Evolutionary conservation across 2,329 filamentous ascomycete species (phyloP).

Genomic region (Thyridium curvatum): DNA sequence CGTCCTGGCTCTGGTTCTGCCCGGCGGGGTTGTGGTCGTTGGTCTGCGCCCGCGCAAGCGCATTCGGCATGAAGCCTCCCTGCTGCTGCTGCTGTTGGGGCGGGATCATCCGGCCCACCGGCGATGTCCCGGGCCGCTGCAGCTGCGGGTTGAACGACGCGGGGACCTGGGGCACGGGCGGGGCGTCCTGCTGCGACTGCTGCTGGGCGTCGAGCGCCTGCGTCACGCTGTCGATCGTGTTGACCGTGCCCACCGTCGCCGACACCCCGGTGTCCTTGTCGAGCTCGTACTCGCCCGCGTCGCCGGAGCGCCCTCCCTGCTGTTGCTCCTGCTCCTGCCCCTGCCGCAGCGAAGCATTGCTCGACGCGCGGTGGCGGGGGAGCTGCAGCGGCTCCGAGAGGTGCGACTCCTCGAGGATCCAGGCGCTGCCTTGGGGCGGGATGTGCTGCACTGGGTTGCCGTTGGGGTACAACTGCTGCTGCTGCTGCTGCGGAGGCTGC

Average conservation of each 20-base stretch:
- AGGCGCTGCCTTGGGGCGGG: constrained; percentile 36
- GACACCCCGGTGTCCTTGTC: constrained; percentile 45
- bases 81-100: background rate
- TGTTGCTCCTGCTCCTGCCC: constrained; percentile 20
- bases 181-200: constrained; percentile 10
- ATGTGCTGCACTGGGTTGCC: constrained; percentile 33
- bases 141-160: background rate
- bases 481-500: constrained; percentile 3
- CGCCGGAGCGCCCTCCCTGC: no score
- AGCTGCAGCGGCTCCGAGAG: constrained; percentile 41
- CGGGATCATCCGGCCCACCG: background rate
- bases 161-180: background rate
- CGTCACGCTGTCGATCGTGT: no score
- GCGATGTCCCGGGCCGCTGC: constrained; percentile 1
- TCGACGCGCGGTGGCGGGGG: constrained; percentile 26
- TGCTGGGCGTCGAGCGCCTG: constrained; percentile 10
- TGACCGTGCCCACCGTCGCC: background rate
- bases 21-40: constrained; percentile 7
- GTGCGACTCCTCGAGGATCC: constrained; percentile 50
- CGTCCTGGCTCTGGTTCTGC: background rate
- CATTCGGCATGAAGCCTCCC: background rate
- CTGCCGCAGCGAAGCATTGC: constrained; percentile 12
- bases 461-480: constrained; percentile 6
- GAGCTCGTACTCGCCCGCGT: constrained; percentile 23
- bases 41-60: constrained; percentile 4